These are phyloP conservation scores for Saturnispora mendoncae DNA, from an alignment of 805 yeast genomes.

Conservation along the genomic window DNA sequence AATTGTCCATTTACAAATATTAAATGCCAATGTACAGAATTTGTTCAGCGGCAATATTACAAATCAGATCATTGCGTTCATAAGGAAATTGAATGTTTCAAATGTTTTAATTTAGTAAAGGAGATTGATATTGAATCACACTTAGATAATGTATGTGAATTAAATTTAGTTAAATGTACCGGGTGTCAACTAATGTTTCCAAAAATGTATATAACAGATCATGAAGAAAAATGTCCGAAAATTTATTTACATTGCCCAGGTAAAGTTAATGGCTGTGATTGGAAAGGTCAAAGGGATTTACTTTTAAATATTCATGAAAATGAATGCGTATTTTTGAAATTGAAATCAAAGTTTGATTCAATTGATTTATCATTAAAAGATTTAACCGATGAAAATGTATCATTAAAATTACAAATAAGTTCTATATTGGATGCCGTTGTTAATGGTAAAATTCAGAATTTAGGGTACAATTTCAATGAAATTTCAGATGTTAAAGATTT, in stretches of 20 bases:
- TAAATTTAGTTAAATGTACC: constrained; percentile 30
- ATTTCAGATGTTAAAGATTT: constrained; percentile 34
- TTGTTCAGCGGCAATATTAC: constrained; percentile 18
- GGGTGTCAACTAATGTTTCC: constrained; percentile 39
- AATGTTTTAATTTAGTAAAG: constrained; percentile 29
- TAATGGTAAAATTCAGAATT: constrained; percentile 42
- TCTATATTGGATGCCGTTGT: constrained; percentile 38
- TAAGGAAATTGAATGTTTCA: constrained; percentile 27
- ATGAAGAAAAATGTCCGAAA: constrained; percentile 35
- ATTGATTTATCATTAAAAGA: constrained; percentile 25
- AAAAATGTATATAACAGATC: constrained; percentile 30
- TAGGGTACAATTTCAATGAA: constrained; percentile 36
- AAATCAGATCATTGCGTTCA: constrained; percentile 34
- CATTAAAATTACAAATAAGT: constrained; percentile 36
- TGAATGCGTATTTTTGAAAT: constrained; percentile 25
- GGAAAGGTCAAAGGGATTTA: constrained; percentile 33
- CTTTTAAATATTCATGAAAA: constrained; percentile 21
- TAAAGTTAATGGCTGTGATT: constrained; percentile 38
- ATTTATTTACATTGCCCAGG: constrained; percentile 40
- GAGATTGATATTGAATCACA: constrained; percentile 29
- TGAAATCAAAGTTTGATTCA: constrained; percentile 21
- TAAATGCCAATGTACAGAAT: constrained; percentile 25
- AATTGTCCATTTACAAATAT: constrained; percentile 34
- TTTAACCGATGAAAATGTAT: constrained; percentile 31
- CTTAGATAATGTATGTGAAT: constrained; percentile 31